Evolutionary conservation across 495 filamentous ascomycete genomes (phyloP).

Genomic region (Pseudoneurospora amorphoporcata): DNA sequence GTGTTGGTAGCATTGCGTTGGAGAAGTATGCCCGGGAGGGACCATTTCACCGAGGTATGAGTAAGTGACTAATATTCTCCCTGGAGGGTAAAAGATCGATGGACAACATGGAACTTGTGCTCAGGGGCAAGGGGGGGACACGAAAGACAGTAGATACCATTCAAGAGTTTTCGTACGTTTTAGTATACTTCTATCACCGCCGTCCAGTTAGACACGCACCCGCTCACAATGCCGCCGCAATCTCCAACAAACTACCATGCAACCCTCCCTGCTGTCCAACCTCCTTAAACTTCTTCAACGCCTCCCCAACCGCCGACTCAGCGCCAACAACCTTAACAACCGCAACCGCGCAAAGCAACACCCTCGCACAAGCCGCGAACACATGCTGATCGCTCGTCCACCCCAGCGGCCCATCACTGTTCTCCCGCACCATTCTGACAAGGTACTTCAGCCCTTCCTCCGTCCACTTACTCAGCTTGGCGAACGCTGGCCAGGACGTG

Average conservation of each 20-base stretch:
- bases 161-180: neutral
- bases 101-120: neutral
- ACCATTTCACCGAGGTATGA: neutral
- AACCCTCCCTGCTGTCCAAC: constrained; percentile 14
- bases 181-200: neutral
- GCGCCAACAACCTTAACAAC: constrained; percentile 2
- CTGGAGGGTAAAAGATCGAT: neutral
- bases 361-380: constrained; percentile 54
- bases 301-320: constrained; percentile 3
- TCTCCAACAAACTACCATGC: constrained; percentile 26
- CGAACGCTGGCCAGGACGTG: constrained; percentile 3
- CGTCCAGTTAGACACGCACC: neutral
- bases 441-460: constrained; percentile 45
- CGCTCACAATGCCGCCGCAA: constrained; percentile 7
- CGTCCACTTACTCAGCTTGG: constrained; percentile 39
- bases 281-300: constrained; percentile 21
- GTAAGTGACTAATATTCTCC: neutral
- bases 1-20: neutral
- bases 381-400: constrained; percentile 64
- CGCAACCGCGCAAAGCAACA: constrained; percentile 41
- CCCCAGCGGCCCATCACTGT: constrained; percentile 54
- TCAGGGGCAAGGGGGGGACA: neutral
- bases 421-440: constrained; percentile 19
- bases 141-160: neutral
- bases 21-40: neutral